Conservation (phyloP, 2,329 filamentous ascomycete genomes). For the Phialocephala subalpina region DNA sequence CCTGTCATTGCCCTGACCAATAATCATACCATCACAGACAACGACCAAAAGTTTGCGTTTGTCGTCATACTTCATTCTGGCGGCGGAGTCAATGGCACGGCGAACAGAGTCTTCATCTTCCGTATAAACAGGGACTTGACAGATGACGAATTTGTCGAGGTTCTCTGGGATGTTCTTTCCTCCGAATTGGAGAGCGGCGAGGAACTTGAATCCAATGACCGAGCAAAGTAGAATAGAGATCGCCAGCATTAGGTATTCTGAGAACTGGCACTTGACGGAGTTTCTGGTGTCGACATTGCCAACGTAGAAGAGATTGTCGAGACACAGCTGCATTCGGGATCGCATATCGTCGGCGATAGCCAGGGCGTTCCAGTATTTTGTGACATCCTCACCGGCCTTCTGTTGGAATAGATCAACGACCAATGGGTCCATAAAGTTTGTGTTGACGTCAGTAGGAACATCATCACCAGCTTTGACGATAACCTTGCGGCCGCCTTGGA, state of each 20-base stretch:
- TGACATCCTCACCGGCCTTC: constrained; percentile 80
- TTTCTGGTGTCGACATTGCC: constrained; percentile 91
- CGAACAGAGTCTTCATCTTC: constrained; percentile 98
- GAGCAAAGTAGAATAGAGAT: constrained; percentile 81
- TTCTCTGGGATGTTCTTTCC: constrained; percentile 93
- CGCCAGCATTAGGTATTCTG: constrained; percentile 87
- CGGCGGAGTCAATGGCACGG: constrained; percentile 95
- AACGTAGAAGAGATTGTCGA: constrained; percentile 95
- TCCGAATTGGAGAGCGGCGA: constrained; percentile 93
- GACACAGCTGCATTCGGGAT: constrained; percentile 77
- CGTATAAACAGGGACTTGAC: constrained; percentile 96
- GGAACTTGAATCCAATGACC: constrained; percentile 94
- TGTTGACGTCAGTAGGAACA: constrained; percentile 57
- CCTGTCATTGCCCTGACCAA: constrained; percentile 96
- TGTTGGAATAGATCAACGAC: constrained; percentile 81
- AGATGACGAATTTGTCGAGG: constrained; percentile 98
- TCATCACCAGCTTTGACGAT: constrained; percentile 62
- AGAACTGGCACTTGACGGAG: constrained; percentile 84
- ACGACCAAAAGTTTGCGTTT: constrained; percentile 95
- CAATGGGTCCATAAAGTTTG: constrained; percentile 81
- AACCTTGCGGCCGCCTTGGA: constrained; percentile 75
- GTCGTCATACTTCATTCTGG: constrained; percentile 95
- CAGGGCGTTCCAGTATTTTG: constrained; percentile 81
- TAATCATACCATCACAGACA: constrained; percentile 99
- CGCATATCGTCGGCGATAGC: constrained; percentile 64